Evolutionary conservation across 306 rosid species (phyloP), one percentile per base, ranked within the genome.

Genomic region (Citrullus colocynthis): DNA sequence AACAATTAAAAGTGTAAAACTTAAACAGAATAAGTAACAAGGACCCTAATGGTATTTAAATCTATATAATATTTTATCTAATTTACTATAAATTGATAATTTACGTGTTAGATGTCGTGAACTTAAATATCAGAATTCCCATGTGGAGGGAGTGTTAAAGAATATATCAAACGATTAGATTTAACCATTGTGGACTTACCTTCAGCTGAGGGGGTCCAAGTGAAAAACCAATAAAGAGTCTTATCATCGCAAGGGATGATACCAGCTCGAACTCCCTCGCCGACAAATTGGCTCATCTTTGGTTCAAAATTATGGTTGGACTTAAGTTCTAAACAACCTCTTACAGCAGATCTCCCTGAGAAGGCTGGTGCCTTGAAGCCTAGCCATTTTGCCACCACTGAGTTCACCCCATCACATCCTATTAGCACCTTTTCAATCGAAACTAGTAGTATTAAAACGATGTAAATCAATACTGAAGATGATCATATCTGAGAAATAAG

Each of bases 381-480:
- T 6, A 93, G 64, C 90, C 96, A 90, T 81, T 84, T 89, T 59
- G 90, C 89, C 12, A 90, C 98, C 71, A 75, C 17, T 0, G 98
- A 91, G 83, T 93, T 93, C 67, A 93, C 90, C 82, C 98, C 94
- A 82, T 93, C 98, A 82, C 90, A 88, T 15, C 94, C 97, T 32
- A 93, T 83, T 81, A 91, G 71, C 17, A 88, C 94, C 97, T 91
- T 64, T 74, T 59, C 71, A 60, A 75, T 84, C 64, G 18, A 48
- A 71, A 44, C 66, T 20, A 59, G 7, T 2, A 3, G 45, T 66
- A 15, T 24, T 58, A 32, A 44, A 69, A 6, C 61, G 7, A 42
- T 42, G 76, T 42, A 75, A 14, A 74, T 17, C 51, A 36, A 18
- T 34, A 75, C 12, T 11, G 1, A 18, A 55, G 39, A 55, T 63